Evolutionary conservation across 2,329 filamentous ascomycete genomes (phyloP).

Genomic region (Phyllosticta paracitricarpa): DNA sequence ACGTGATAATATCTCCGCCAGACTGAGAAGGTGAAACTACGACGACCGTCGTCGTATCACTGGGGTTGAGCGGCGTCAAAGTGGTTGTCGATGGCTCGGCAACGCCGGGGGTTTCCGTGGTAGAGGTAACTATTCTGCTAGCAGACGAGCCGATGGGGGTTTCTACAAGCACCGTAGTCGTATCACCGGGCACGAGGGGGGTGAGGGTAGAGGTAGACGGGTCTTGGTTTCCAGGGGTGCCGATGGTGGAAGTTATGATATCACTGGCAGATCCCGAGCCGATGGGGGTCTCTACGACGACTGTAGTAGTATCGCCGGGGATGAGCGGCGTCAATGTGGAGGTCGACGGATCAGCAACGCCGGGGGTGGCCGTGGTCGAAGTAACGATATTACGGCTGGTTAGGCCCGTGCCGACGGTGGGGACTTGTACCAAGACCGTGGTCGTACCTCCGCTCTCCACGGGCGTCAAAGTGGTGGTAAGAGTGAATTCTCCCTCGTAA

Average conservation of each 20-base stretch:
- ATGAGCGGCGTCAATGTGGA: neutral
- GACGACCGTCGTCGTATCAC: neutral
- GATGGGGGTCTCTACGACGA: neutral
- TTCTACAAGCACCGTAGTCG: neutral
- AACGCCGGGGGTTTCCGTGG: neutral
- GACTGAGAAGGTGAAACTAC: neutral
- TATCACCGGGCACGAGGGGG: neutral
- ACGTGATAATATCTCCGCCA: neutral
- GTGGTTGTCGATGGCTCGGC: neutral
- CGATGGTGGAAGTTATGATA: neutral
- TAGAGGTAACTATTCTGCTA: neutral
- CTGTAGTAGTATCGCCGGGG: neutral
- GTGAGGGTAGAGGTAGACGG: too few relatives aligned
- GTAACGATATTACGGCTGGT: neutral
- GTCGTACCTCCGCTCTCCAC: neutral
- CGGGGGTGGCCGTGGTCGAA: neutral
- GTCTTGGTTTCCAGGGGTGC: neutral
- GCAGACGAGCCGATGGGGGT: neutral
- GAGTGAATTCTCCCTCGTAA: neutral
- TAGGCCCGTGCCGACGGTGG: neutral
- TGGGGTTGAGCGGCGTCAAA: neutral
- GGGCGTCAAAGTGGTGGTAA: neutral
- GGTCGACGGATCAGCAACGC: neutral
- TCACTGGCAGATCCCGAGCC: neutral
- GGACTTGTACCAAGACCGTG: neutral